Percentiles rank a stretch among this genome's conserved stretches.
Conservation (phyloP, 306 rosid species). For the Malus asiatica region DNA sequence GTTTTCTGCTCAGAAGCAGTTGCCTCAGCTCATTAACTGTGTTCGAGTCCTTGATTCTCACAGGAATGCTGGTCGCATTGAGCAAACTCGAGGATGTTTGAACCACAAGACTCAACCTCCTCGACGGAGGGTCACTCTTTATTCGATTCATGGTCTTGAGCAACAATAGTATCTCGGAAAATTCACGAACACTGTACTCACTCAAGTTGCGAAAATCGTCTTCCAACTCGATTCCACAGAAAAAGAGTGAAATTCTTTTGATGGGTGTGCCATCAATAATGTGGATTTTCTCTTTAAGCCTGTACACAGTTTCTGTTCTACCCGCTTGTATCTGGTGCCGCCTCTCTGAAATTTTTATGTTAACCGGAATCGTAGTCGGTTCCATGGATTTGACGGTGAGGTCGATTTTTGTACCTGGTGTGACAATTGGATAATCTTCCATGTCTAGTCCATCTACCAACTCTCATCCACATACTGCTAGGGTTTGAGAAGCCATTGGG, state of each 20-base stretch:
- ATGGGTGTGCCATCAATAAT: not conserved
- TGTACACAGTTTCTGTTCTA: not conserved
- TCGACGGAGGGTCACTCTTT: constrained; percentile 35
- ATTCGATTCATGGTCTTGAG: not conserved
- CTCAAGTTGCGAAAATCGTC: not conserved
- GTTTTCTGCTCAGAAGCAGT: too few species aligned
- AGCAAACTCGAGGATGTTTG: not conserved
- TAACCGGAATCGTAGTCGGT: too few species aligned
- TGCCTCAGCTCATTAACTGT: too few species aligned
- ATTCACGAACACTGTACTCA: not conserved
- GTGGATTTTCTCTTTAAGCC: not conserved
- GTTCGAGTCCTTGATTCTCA: too few species aligned
- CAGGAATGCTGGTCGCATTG: not conserved
- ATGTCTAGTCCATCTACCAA: constrained; percentile 73
- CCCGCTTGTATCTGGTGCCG: too few species aligned
- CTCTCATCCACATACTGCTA: constrained; percentile 65
- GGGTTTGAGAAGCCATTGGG: constrained; percentile 54
- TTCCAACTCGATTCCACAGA: not conserved
- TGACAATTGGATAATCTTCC: constrained; percentile 78
- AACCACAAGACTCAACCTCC: constrained; percentile 18
- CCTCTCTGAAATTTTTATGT: too few species aligned
- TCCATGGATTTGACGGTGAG: constrained; percentile 36
- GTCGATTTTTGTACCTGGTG: constrained; percentile 65
- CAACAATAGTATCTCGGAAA: not conserved
- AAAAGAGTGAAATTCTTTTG: not conserved